Percentiles rank a stretch among this genome's conserved stretches.
Conservation (phyloP, 768 basidiomycete genomes). For the Suillus americanus region DNA sequence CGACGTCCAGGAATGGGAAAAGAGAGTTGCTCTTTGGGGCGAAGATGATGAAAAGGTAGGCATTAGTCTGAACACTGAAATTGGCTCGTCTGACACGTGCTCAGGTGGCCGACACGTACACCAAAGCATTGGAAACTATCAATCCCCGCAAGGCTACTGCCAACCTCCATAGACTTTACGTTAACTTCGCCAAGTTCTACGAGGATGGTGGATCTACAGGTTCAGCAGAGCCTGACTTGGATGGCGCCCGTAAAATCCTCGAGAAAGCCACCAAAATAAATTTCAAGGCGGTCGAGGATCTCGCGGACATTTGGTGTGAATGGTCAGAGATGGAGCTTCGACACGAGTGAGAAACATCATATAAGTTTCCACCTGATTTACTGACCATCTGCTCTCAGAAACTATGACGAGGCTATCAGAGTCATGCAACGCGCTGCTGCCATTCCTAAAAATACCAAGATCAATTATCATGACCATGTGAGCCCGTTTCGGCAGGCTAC, state of each 20-base stretch:
- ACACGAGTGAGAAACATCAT: conserved; percentile 68
- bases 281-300: conserved; percentile 94
- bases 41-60: conserved; percentile 89
- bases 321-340: conserved; percentile 99
- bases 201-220: conserved; percentile 89
- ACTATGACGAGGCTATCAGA: conserved; percentile 92
- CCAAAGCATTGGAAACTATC: conserved; percentile 83
- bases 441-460: conserved; percentile 84
- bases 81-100: conserved; percentile 6
- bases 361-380: background rate
- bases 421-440: conserved; percentile 97
- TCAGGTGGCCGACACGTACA: conserved; percentile 93
- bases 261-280: conserved; percentile 91
- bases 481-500: conserved; percentile 14
- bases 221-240: conserved; percentile 77
- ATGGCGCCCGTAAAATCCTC: conserved; percentile 86
- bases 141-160: conserved; percentile 87
- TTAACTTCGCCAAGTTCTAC: conserved; percentile 97
- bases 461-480: conserved; percentile 96
- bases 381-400: conserved; percentile 48
- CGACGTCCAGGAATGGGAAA: conserved; percentile 99
- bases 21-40: conserved; percentile 89
- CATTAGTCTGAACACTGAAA: background rate
- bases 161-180: conserved; percentile 84
- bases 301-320: conserved; percentile 99